phyloP scores from a whole-genome alignment of 75 land plant species.

The Chamaecyparis obtusa region DNA sequence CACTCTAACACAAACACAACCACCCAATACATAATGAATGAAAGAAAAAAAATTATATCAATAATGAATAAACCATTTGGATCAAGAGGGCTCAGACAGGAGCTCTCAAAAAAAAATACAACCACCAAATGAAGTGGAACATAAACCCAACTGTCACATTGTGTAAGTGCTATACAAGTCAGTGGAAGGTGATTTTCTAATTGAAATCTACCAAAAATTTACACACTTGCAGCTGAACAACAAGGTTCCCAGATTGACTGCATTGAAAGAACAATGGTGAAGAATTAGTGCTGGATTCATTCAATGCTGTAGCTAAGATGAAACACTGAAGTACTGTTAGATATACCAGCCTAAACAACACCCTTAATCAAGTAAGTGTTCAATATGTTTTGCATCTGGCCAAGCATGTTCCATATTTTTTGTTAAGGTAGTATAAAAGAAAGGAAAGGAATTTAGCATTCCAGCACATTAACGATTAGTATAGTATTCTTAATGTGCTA shows the following conservation, averaged over 20 bases:
- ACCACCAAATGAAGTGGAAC: neutral
- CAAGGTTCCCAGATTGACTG: neutral
- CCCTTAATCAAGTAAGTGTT: neutral
- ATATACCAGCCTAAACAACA: neutral
- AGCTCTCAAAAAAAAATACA: too few relatives aligned
- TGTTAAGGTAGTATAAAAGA: neutral
- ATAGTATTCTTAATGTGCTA: neutral
- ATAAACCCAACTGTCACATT: neutral
- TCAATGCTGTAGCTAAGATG: neutral
- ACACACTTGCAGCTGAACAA: neutral
- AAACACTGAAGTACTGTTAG: neutral
- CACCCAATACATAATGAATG: neutral
- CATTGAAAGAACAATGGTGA: neutral
- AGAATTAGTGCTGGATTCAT: neutral
- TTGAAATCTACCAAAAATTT: neutral
- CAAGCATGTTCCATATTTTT: neutral
- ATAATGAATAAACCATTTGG: neutral
- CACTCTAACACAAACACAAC: neutral
- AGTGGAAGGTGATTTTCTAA: neutral
- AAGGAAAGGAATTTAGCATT: neutral
- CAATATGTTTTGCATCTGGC: neutral
- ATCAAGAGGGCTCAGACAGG: neutral
- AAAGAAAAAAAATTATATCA: neutral
- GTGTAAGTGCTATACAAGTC: neutral
- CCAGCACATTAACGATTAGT: neutral